Percentiles rank a stretch among this genome's conserved stretches.
Conservation (phyloP, 495 filamentous ascomycete species). For the Aspergillus bertholletiae region DNA sequence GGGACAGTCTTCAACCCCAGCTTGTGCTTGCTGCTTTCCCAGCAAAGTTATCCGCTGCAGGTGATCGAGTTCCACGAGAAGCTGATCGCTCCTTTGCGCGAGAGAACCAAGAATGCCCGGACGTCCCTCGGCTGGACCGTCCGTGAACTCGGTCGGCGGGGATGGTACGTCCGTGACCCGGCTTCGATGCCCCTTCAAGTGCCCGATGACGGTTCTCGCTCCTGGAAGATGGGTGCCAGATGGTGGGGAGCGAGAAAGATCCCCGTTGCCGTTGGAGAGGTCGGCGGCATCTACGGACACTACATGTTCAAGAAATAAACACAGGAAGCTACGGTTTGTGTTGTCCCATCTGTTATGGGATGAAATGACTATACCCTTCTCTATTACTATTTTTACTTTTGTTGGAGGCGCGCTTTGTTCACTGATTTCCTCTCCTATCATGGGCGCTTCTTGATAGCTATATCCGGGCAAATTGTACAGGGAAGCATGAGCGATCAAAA, state of each 20-base stretch:
- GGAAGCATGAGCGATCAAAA: slow-evolving; percentile 1
- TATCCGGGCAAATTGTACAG: slow-evolving; percentile 5
- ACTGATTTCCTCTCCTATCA: slow-evolving; percentile 4
- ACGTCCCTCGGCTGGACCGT: slow-evolving; percentile 59
- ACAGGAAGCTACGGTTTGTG: too few species aligned
- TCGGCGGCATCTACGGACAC: slow-evolving; percentile 81
- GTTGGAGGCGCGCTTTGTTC: slow-evolving; percentile 5
- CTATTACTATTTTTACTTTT: slow-evolving; percentile 14
- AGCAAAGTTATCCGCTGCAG: slow-evolving; percentile 65
- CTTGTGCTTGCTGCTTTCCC: slow-evolving; percentile 56
- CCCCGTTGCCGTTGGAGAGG: slow-evolving; percentile 71
- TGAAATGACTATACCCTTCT: slow-evolving; percentile 16
- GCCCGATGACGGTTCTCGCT: slow-evolving; percentile 50
- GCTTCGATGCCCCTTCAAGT: slow-evolving; percentile 30
- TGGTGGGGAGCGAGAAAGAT: slow-evolving; percentile 89
- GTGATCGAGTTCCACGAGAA: slow-evolving; percentile 78
- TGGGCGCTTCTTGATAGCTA: slow-evolving; percentile 4
- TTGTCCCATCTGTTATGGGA: slow-evolving; percentile 8
- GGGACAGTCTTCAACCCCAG: slow-evolving; percentile 57
- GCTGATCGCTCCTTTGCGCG: slow-evolving; percentile 57
- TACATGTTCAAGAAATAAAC: slow-evolving; percentile 75
- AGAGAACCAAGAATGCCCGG: slow-evolving; percentile 49
- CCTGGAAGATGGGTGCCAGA: slow-evolving; percentile 88
- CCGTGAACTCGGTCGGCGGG: slow-evolving; percentile 63
- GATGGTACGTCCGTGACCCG: slow-evolving; percentile 64